Evolutionary conservation across 2,329 filamentous ascomycete species (phyloP).

Genomic region (Cladosporium sphaerospermum): DNA sequence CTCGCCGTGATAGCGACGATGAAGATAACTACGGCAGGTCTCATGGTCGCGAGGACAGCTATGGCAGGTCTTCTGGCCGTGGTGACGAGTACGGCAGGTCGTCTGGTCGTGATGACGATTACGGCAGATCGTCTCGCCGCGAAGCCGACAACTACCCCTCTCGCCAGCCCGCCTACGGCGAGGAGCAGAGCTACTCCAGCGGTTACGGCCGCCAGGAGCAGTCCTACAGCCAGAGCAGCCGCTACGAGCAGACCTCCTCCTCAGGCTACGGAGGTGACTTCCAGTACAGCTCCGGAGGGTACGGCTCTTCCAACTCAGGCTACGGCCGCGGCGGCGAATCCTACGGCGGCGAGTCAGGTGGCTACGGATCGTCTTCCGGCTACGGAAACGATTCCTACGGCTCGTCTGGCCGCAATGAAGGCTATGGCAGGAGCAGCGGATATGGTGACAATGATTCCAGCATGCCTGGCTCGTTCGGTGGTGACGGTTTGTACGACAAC

Average conservation of each 20-base stretch:
- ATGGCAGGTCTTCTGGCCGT: conserved; percentile 5
- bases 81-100: conserved; percentile 10
- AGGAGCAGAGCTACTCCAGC: conserved; percentile 13
- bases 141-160: conserved; percentile 12
- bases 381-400: conserved; percentile 1
- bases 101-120: not conserved
- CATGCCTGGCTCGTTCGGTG: conserved; percentile 19
- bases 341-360: conserved; percentile 14
- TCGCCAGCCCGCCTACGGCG: conserved; percentile 13
- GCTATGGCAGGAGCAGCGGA: conserved; percentile 14
- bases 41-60: conserved; percentile 14
- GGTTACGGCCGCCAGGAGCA: conserved; percentile 19
- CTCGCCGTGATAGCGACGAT: conserved; percentile 8
- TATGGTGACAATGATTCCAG: conserved; percentile 14
- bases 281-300: conserved; percentile 15
- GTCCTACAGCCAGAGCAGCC: conserved; percentile 15
- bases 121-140: conserved; percentile 11
- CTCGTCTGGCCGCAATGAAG: conserved; percentile 10
- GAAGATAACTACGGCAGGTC: not conserved
- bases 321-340: conserved; percentile 7
- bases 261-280: not conserved
- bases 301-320: not conserved
- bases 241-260: conserved; percentile 14
- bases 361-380: not conserved
- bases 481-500: conserved; percentile 8